These are phyloP conservation scores for Fallopia convolvulus DNA, from an alignment of 148 eudicot species.

Conservation along the genomic window DNA sequence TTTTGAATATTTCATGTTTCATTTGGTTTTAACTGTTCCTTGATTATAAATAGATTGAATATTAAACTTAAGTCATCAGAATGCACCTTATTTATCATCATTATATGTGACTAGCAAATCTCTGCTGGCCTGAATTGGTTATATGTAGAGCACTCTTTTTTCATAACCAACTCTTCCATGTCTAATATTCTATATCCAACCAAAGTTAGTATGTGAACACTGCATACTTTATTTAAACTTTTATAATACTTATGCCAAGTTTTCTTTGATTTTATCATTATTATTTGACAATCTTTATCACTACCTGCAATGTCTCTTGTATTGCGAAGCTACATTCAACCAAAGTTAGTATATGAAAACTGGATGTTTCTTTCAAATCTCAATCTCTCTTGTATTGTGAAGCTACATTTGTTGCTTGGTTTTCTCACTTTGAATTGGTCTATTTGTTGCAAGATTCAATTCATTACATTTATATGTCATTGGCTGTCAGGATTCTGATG, in stretches of 20 bases:
- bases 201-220: not conserved
- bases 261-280: not conserved
- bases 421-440: not conserved
- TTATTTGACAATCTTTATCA: not conserved
- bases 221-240: not conserved
- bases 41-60: not conserved
- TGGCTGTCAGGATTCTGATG: conserved; percentile 58
- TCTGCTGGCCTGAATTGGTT: not conserved
- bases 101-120: not conserved
- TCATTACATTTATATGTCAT: not conserved
- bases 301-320: not conserved
- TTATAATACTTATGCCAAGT: not conserved
- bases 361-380: not conserved
- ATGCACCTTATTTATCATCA: not conserved
- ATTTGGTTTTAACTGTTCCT: not conserved
- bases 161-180: not conserved
- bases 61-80: not conserved
- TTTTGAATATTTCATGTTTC: not conserved
- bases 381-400: not conserved
- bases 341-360: too few relatives aligned
- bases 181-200: not conserved
- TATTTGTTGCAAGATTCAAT: not conserved
- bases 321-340: not conserved
- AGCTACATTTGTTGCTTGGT: not conserved
- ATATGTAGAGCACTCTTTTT: not conserved